Conservation (phyloP, 345 rosid genomes). For the Gossypium bickii region DNA sequence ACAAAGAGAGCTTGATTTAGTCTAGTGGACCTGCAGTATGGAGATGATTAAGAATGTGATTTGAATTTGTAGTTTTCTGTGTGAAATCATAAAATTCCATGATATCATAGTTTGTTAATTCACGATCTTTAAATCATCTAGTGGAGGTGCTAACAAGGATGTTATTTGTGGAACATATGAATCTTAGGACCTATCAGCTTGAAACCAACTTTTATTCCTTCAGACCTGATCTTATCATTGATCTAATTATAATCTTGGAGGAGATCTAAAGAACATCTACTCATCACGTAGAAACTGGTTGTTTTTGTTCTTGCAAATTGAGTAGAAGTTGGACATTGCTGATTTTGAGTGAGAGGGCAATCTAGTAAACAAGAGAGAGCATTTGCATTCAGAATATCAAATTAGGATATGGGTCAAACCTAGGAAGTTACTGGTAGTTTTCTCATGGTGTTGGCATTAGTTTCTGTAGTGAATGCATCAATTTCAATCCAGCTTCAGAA, state of each 20-base stretch:
- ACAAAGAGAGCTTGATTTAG: background rate
- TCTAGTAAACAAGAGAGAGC: background rate
- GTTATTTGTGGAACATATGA: background rate
- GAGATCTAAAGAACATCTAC: background rate
- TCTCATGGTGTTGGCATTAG: background rate
- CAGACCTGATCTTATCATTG: background rate
- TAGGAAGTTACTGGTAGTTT: background rate
- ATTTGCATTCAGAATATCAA: background rate
- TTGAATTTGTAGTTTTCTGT: background rate
- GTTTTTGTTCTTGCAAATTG: background rate
- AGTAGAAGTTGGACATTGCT: background rate
- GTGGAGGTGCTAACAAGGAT: background rate
- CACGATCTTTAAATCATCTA: background rate
- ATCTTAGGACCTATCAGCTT: background rate
- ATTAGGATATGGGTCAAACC: background rate
- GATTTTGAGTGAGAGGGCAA: background rate
- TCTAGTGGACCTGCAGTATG: background rate
- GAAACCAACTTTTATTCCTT: background rate
- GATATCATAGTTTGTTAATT: background rate
- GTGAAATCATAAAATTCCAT: background rate
- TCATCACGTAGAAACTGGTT: background rate
- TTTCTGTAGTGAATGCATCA: background rate
- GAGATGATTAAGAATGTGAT: constrained; percentile 4
- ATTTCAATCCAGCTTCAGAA: background rate
- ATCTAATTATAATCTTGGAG: background rate